Percentiles rank a stretch among this genome's conserved stretches.
phyloP scores from a whole-genome alignment of 345 rosid genomes.

The Sapria himalayana region DNA sequence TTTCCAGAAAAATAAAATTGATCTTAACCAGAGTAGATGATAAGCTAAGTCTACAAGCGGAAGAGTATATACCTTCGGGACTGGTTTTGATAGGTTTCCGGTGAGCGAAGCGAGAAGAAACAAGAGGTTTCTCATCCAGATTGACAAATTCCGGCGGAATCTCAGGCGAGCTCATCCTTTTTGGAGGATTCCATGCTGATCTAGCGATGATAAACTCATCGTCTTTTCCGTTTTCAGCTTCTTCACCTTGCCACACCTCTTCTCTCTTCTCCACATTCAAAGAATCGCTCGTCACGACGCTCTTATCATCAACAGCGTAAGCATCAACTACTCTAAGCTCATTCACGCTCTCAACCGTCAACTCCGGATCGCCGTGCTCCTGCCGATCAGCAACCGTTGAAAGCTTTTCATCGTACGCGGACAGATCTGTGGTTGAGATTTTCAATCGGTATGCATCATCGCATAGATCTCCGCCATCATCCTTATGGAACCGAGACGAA shows the following conservation, averaged over 20 bases:
- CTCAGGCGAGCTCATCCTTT: constrained; percentile 12
- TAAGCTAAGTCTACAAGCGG: not conserved
- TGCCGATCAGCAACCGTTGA: no score
- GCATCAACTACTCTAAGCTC: not conserved
- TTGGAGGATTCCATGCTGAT: constrained; percentile 13
- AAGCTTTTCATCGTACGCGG: no score
- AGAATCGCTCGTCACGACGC: not conserved
- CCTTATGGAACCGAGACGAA: constrained; percentile 21
- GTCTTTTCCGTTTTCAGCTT: constrained; percentile 6
- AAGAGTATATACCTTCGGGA: constrained; percentile 28
- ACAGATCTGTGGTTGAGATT: no score
- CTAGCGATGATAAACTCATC: constrained; percentile 17
- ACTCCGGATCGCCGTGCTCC: not conserved
- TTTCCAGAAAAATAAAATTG: not conserved
- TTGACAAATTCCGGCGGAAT: constrained; percentile 12
- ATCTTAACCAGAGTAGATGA: not conserved
- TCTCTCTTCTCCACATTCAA: not conserved
- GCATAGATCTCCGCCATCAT: constrained; percentile 2
- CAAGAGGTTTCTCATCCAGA: constrained; percentile 18
- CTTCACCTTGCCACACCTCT: not conserved
- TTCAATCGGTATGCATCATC: no score
- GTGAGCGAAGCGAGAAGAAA: constrained; percentile 26
- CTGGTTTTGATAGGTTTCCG: constrained; percentile 22
- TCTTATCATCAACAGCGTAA: constrained; percentile 7
- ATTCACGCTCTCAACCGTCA: not conserved